Base-by-base conservation (phyloP, 2,329 filamentous ascomycete species). In the Xylaria sp. region DNA sequence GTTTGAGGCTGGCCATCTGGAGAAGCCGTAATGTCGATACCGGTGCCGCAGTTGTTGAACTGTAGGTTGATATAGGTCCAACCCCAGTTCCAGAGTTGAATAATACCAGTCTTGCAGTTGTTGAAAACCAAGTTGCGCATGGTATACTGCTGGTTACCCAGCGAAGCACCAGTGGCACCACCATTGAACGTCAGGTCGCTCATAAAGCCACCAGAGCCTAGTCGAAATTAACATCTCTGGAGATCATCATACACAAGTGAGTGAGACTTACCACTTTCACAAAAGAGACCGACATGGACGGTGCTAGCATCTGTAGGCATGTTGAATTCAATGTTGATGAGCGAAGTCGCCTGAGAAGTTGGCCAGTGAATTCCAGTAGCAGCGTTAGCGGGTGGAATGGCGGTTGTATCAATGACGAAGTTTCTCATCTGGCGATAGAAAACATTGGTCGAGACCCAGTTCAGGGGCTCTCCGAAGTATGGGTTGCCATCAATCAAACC, bases 51-150 rank as follows among this genome's bases (percentile, higher is more conserved):
- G 76, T 88, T 85, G 77, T 86, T 85, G 78, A 92, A 87, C 30
- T 79, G 80, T 0, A 91, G 75, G 3, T 85, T 86, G 73, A 89
- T 88, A 79, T 91, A 88, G 7, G 87, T 89, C 88, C 89, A 93
- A 32, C 87, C 87, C 91, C 91, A 93, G 78, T 91, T 86, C 91
- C 91, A 93, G 71, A 90, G 86, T 79, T 91, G 87, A 75, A 85
- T 88, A 60, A 92, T 87, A 66, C 67, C 86, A 8, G 89, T 92
- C 70, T 87, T 83, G 78, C 88, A 89, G 75, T 84, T 82, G 71
- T 88, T 88, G 81, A 93, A 93, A 18, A 83, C 85, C 59, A 92
- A 72, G 77, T 91, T 90, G 50, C 88, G 84, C 69, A 88, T 89
- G 2, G 89, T 91, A 75, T 91, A 93, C 76, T 93, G 90, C 65